Evolutionary conservation across 352 stramenopile species (phyloP), one percentile per base, ranked within the genome.

Genomic region (Pythium rhizo-oryzae): DNA sequence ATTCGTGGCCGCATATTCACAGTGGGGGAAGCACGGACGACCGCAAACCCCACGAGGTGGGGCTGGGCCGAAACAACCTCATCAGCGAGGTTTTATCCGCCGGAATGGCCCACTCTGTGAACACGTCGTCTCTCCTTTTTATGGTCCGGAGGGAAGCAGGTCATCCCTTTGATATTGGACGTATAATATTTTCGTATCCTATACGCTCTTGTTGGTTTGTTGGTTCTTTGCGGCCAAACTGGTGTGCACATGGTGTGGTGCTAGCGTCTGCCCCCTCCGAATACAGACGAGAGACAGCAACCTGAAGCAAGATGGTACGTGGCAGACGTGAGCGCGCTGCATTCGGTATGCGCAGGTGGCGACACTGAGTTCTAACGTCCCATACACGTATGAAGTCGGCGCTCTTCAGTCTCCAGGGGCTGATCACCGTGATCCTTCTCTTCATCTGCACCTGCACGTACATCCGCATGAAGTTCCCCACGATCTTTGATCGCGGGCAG

Each of bases 391-490:
- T 43, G 28, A 2, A 98, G 96, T 98, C 94, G 39, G 97, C 97
- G 23, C 94, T 99, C 39, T 99, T 99, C 74, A 97, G 98, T 65
- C 97, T 99, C 70, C 93, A 97, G 54, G 97, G 94, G 35, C 80
- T 99, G 51, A 88, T 99, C 46, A 99, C 96, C 19, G 93, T 99
- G 43, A 81, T 99, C 49, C 72, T 99, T 59, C 88, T 99, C 50
- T 92, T 99, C 74, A 99, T 99, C 81, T 99, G 96, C 81, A 98
- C 94, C 39, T 98, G 93, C 78, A 97, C 96, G 13, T 99, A 98
- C 85, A 85, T 99, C 43, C 92, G 97, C 70, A 96, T 97, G 75
- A 95, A 98, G 69, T 91, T 98, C 73, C 94, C 96, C 23, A 94
- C 87, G 47, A 96, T 99, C 60, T 99, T 99, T 76, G 97, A 99